Percentiles rank a stretch among this genome's conserved stretches.
Evolutionary conservation across 2,329 filamentous ascomycete species (phyloP).

Genomic region (Fonsecaea pedrosoi): DNA sequence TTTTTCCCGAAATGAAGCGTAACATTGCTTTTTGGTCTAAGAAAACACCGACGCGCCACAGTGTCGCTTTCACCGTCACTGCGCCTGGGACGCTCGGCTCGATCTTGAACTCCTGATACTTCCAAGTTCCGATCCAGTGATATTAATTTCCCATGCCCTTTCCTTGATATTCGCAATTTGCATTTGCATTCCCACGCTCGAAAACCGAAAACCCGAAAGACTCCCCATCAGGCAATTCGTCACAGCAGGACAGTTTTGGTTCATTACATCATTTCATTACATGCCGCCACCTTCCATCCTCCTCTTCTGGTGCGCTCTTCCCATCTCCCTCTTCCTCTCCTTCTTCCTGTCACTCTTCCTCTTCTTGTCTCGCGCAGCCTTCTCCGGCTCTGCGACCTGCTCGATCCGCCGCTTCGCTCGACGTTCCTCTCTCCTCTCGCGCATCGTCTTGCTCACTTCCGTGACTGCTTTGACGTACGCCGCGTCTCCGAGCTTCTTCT

Average conservation of each 20-base stretch:
- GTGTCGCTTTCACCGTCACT: no score
- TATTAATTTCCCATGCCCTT: neutral
- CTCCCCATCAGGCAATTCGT: neutral
- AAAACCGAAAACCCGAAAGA: neutral
- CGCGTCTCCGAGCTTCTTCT: constrained; percentile 81
- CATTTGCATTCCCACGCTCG: neutral
- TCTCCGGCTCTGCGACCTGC: constrained; percentile 81
- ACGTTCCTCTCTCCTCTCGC: constrained; percentile 73
- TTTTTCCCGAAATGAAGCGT: neutral
- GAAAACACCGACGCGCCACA: no score
- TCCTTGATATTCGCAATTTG: neutral
- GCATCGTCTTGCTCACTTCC: constrained; percentile 75
- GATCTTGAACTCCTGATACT: neutral
- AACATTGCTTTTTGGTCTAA: no score
- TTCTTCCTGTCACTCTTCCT: constrained; percentile 85
- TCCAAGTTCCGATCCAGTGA: no score
- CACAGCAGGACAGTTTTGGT: neutral
- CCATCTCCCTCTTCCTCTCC: constrained; percentile 79
- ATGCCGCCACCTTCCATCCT: constrained; percentile 54
- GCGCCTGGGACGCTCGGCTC: no score
- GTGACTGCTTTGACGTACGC: constrained; percentile 78
- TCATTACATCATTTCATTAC: constrained; percentile 37
- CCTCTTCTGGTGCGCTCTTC: constrained; percentile 65
- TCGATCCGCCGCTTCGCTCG: constrained; percentile 88
- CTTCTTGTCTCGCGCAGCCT: constrained; percentile 76